Base-by-base conservation (phyloP, 352 stramenopile genomes). In the Phytophthora ohioensis region DNA sequence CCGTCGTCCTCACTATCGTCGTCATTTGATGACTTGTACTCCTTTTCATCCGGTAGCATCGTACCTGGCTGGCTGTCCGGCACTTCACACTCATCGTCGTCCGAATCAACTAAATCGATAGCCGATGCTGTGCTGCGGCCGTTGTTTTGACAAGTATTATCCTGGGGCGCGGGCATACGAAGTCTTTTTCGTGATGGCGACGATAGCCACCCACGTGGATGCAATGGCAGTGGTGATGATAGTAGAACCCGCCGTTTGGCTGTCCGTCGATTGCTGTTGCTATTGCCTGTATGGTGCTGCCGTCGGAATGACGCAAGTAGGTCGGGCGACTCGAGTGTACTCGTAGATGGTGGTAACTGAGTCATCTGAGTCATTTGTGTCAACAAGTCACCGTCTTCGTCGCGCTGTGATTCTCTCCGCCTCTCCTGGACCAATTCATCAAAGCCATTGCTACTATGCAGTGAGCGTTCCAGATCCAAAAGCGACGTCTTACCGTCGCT, bases 291-390 rank as follows among this genome's bases (percentile, higher is more conserved):
- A 45, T 58, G 46, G 5, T 32, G 56, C 17, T 31, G 57, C 48
- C 55, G 55, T 57, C 70, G 62, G 27, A 73, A 78, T 4, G 67
- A 57, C 2, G 69, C 64, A 27, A 83, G 53, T 9, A 85, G 31
- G 49, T 85, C 75, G n/a, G 78, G 75, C 3, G 78, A 85, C 27
- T 81, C 73, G 30, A 83, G 38, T 12, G 49, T 54, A 51, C 65
- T 76, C 15, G 63, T 72, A 46, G 65, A 51, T 48, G 64, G 52
- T 9, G 75, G 59, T 38, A 78, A 56, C 32, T 84, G 76, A 4
- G 76, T 80, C 64, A 81, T 70, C 31, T 70, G 67, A 36, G 64
- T 70, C 71, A 75, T 67, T 47, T 74, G 71, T 13, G 71, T 78
- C 47, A 79, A 52, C 13, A 74, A 54, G 3, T 81, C 57, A 1